phyloP scores from a whole-genome alignment of 2,329 filamentous ascomycete species.

The Helotiales sp. region DNA sequence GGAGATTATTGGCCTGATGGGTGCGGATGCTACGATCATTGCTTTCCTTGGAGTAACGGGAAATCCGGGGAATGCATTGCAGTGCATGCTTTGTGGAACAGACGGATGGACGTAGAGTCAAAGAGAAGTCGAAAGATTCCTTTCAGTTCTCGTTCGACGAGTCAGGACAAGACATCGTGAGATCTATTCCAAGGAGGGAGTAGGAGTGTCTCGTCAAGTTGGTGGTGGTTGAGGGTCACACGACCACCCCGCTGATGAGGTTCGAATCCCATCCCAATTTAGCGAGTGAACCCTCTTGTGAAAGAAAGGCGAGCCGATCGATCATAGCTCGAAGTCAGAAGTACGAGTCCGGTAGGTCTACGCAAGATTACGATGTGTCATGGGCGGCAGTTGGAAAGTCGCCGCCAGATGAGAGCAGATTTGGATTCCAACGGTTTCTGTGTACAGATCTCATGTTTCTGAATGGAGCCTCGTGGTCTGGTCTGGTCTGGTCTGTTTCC shows the following conservation, averaged over 20 bases:
- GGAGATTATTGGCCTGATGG: slow-evolving; percentile 22
- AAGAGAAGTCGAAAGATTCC: not conserved
- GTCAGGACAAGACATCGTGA: slow-evolving; percentile 1
- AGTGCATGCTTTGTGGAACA: not conserved
- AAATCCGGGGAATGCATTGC: not conserved
- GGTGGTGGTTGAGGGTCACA: slow-evolving; percentile 23
- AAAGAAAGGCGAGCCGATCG: slow-evolving; percentile 2
- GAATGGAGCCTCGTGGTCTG: slow-evolving; percentile 22
- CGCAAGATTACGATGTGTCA: slow-evolving; percentile 30
- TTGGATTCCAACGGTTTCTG: slow-evolving; percentile 29
- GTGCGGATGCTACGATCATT: slow-evolving; percentile 4
- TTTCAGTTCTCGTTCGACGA: not conserved
- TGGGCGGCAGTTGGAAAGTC: slow-evolving; percentile 24
- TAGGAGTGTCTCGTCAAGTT: not conserved
- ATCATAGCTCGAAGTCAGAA: not conserved
- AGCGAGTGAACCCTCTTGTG: not conserved
- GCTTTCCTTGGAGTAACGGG: not conserved
- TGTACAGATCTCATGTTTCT: slow-evolving; percentile 15
- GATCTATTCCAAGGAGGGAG: not conserved
- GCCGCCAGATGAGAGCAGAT: not conserved
- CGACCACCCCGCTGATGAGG: slow-evolving; percentile 22
- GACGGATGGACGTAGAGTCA: not conserved
- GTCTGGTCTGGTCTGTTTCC: no score
- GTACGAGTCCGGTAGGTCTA: slow-evolving; percentile 3
- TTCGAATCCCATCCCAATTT: slow-evolving; percentile 1